Evolutionary conservation across 1,284 basidiomycete genomes (phyloP).

Genomic region (Inonotus hispidus): DNA sequence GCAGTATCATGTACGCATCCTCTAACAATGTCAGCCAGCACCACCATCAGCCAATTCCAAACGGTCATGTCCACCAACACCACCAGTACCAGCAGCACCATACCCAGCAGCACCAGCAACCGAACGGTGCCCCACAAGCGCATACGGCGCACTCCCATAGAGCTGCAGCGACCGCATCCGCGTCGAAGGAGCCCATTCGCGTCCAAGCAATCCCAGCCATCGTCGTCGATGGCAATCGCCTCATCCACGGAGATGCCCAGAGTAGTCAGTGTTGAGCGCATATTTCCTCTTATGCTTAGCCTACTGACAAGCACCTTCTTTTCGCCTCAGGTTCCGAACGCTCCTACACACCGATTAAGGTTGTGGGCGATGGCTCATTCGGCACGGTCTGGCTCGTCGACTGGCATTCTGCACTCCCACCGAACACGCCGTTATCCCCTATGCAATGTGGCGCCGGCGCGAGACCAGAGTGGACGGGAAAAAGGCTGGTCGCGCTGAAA

Average conservation of each 20-base stretch:
- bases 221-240: constrained; percentile 55
- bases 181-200: constrained; percentile 51
- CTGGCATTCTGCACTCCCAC: constrained; percentile 94
- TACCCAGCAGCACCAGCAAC: not conserved
- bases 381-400: constrained; percentile 98
- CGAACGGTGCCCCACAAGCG: constrained; percentile 23
- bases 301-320: constrained; percentile 14
- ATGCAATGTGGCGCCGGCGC: constrained; percentile 90
- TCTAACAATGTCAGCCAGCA: constrained; percentile 46
- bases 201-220: constrained; percentile 71
- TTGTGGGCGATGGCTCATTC: constrained; percentile 93
- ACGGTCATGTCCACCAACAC: constrained; percentile 5
- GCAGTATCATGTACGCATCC: constrained; percentile 57
- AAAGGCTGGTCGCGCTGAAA: constrained; percentile 95
- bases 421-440: constrained; percentile 80
- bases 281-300: constrained; percentile 14
- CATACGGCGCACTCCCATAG: constrained; percentile 41
- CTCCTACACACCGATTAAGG: constrained; percentile 65
- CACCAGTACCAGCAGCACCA: constrained; percentile 3
- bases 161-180: constrained; percentile 24
- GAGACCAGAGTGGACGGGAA: constrained; percentile 90
- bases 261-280: constrained; percentile 47
- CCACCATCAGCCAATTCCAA: constrained; percentile 8
- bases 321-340: constrained; percentile 39
- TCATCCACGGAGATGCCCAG: constrained; percentile 65